These are phyloP conservation scores for Clohesyomyces aquaticus DNA, from an alignment of 495 filamentous ascomycete species.

Conservation along the genomic window DNA sequence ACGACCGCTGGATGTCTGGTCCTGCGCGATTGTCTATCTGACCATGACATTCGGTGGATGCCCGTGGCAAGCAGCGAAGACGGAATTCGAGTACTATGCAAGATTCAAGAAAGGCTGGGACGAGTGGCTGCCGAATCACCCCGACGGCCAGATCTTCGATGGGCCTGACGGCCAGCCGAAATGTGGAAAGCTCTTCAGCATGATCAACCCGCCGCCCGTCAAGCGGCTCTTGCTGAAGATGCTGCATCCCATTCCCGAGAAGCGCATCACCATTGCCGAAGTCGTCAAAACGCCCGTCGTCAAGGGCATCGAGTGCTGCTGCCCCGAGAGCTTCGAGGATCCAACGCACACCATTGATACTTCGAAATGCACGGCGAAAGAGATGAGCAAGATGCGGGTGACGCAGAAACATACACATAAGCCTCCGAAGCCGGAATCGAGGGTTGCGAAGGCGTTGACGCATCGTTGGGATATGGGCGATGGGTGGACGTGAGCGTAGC, in stretches of 20 bases:
- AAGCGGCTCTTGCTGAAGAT: constrained; percentile 71
- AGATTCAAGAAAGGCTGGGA: constrained; percentile 66
- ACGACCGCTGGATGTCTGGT: constrained; percentile 76
- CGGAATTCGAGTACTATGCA: constrained; percentile 56
- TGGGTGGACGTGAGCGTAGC: constrained; percentile 30
- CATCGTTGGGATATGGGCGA: constrained; percentile 46
- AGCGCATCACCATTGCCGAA: constrained; percentile 65
- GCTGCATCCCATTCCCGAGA: constrained; percentile 71
- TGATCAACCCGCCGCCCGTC: constrained; percentile 57
- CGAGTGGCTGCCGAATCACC: constrained; percentile 59
- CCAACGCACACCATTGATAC: constrained; percentile 35
- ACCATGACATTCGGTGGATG: constrained; percentile 66
- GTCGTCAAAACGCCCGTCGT: constrained; percentile 66
- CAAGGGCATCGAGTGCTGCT: constrained; percentile 71
- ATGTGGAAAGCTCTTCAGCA: constrained; percentile 50
- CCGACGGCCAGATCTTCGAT: constrained; percentile 53
- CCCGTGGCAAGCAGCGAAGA: constrained; percentile 64
- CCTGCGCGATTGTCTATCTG: constrained; percentile 72
- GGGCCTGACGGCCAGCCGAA: constrained; percentile 51
- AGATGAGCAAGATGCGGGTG: constrained; percentile 31
- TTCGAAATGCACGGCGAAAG: constrained; percentile 21
- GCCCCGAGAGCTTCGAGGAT: constrained; percentile 46
- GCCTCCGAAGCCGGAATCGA: constrained; percentile 40
- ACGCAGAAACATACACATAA: constrained; percentile 41
- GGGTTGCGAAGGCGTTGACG: constrained; percentile 26